phyloP scores from a whole-genome alignment of 2,329 filamentous ascomycete species.

The Xylariaceae sp. region DNA sequence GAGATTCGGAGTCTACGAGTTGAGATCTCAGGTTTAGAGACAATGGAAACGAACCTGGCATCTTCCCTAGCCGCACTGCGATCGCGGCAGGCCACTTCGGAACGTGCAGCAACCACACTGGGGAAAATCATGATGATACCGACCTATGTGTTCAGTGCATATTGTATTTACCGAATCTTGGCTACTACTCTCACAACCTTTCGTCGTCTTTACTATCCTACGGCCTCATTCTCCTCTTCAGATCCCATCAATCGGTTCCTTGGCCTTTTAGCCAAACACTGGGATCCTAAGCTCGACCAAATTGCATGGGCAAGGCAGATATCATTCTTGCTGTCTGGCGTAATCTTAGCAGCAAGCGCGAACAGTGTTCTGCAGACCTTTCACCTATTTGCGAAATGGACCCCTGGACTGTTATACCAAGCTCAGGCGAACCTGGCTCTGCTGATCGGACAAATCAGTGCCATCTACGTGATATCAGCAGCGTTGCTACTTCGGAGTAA shows the following conservation, averaged over 20 bases:
- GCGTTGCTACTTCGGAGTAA: constrained; percentile 73
- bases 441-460: constrained; percentile 72
- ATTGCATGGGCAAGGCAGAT: constrained; percentile 80
- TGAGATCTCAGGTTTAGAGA: constrained; percentile 73
- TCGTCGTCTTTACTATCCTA: constrained; percentile 49
- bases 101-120: constrained; percentile 59
- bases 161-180: constrained; percentile 78
- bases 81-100: constrained; percentile 56
- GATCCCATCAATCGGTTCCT: constrained; percentile 83
- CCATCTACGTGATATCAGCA: constrained; percentile 79
- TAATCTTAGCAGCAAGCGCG: constrained; percentile 77
- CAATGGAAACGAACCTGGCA: constrained; percentile 69
- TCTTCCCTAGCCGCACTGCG: constrained; percentile 60
- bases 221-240: constrained; percentile 56
- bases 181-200: constrained; percentile 65
- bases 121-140: constrained; percentile 60
- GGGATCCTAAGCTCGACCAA: constrained; percentile 77
- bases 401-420: constrained; percentile 65
- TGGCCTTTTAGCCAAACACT: constrained; percentile 73
- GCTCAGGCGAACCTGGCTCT: constrained; percentile 74
- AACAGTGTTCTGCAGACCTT: constrained; percentile 82
- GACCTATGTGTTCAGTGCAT: constrained; percentile 67
- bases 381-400: constrained; percentile 70
- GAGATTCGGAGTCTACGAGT: constrained; percentile 61
- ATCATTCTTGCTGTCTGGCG: constrained; percentile 74